Base-by-base conservation (phyloP, 805 yeast genomes). In the Spathaspora boniae region DNA sequence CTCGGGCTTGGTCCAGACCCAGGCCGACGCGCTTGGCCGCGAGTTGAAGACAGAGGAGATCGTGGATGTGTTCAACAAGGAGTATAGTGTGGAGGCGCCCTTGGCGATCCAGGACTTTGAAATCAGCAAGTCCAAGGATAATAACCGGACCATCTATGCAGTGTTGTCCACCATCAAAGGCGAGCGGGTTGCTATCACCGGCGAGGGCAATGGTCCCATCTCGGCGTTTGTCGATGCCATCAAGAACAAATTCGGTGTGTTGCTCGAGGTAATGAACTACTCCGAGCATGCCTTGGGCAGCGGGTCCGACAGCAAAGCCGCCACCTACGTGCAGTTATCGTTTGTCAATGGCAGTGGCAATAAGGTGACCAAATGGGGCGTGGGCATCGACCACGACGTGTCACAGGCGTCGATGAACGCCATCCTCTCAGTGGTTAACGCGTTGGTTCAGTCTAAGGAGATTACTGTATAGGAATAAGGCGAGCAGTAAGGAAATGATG, bases 131-230 rank as follows among this genome's bases (percentile, higher is more conserved):
- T 43, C 42, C 18, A 31, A 41, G 16, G 39, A 37, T 17, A 56
- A 60, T 15, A 70, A 68, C 30, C 64, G 82, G 41, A 60, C 57
- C 20, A 80, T 80, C 19, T 64, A 61, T 26, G 67, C 82, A 33
- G 63, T 66, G 16, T 42, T 55, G n/a, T 12, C 33, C 15, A 59
- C 73, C 27, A 65, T 68, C 32, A 73, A 67, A 12, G 40, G 55
- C 52, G 12, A 41, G 40, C 47, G 45, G 9, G 52, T 58, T 8
- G 46, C 54, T 31, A 61, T 78, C 32, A 50, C 56, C 22, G 88
- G 89, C 50, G 54, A 68, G 19, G 91, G 91, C 61, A 82, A 82
- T 50, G 91, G 91, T 50, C 89, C 88, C 40, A 80, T 82, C 42
- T 82, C 89, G 25, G 76, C 88, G 2, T 77, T 81, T 56, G 66